A percentile compares a stretch with the other conserved stretches of the same genome.
phyloP scores from a whole-genome alignment of 2,329 filamentous ascomycete genomes.

The Phialemonium atrogriseum region DNA sequence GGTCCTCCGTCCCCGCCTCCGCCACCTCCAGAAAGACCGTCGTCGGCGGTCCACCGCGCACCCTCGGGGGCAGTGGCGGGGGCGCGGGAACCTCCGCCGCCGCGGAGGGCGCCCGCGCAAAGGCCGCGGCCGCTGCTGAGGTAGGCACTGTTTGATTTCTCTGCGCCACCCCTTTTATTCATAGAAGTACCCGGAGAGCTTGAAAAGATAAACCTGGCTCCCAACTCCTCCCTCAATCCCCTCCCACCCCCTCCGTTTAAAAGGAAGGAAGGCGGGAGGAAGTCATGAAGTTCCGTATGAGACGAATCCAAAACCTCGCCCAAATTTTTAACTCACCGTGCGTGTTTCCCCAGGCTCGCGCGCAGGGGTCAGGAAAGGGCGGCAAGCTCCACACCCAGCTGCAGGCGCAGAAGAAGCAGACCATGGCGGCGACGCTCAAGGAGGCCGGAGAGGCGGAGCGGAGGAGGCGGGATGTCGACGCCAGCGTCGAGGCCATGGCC shows the following conservation, averaged over 20 bases:
- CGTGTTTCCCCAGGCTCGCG: constrained; percentile 5
- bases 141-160: constrained; percentile 54
- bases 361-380: constrained; percentile 38
- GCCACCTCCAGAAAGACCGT: constrained; percentile 27
- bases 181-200: too few species aligned
- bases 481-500: constrained; percentile 18
- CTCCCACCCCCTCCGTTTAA: constrained; percentile 7
- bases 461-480: constrained; percentile 58
- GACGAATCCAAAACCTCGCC: too few species aligned
- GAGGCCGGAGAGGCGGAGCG: constrained; percentile 60
- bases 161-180: too few species aligned
- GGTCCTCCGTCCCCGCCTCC: constrained; percentile 39
- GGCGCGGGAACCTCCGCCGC: constrained; percentile 12
- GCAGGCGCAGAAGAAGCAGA: constrained; percentile 68
- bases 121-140: constrained; percentile 77
- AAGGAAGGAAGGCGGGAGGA: constrained; percentile 6
- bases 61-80: constrained; percentile 47
- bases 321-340: too few species aligned
- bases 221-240: too few species aligned
- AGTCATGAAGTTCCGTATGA: too few species aligned
- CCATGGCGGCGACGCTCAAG: constrained; percentile 57
- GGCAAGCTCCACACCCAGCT: constrained; percentile 66
- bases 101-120: constrained; percentile 55
- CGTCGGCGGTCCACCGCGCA: constrained; percentile 51
- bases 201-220: too few species aligned